Evolutionary conservation across 257 asterid species (phyloP), one percentile per base, ranked within the genome.

Genomic region (Pogostemon cablin): DNA sequence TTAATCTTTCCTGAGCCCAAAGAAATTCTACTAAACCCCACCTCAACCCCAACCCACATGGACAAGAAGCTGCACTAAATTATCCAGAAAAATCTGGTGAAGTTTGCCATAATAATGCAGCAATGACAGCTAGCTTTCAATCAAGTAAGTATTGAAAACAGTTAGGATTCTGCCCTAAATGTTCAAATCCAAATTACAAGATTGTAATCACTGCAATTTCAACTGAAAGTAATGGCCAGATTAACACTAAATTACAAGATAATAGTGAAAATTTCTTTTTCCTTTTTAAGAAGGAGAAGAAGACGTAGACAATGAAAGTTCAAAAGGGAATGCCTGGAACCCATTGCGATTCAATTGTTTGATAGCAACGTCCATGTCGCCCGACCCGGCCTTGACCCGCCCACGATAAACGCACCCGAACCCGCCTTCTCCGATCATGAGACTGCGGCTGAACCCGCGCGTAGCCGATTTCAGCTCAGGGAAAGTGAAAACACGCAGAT

Each of bases 311-410:
- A 73, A 53, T 55, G 44, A 63, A 47, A 6, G 71, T 32, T 55
- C 15, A 15, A 54, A 74, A 77, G 79, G 67, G 73, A 87, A 73
- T 90, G 95, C 98, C 98, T 93, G 98, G 87, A 81, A 88, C 49
- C 97, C 98, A 73, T 84, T 82, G 65, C 97, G 90, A 79, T 93
- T 93, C 83, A 93, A 64, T 83, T 91, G 97, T 77, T 93, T 93
- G 77, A 93, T 49, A 42, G 98, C 98, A 53, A 93, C 96, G 53
- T 90, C 93, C 61, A 82, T 52, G 10, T 62, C 78, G 17, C 66
- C 84, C 64, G 86, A 55, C 67, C 61, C 87, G 6, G 65, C 55
- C 46, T 25, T 15, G 80, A 90, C 86, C 82, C 88, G 67, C 9
- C 96, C 98, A 73, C 79, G 73, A n/a, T 83, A 90, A 6, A 91